A percentile compares a stretch with the other conserved stretches of the same genome.
phyloP scores from a whole-genome alignment of 352 stramenopile genomes.

The Pythium phragmiticola region DNA sequence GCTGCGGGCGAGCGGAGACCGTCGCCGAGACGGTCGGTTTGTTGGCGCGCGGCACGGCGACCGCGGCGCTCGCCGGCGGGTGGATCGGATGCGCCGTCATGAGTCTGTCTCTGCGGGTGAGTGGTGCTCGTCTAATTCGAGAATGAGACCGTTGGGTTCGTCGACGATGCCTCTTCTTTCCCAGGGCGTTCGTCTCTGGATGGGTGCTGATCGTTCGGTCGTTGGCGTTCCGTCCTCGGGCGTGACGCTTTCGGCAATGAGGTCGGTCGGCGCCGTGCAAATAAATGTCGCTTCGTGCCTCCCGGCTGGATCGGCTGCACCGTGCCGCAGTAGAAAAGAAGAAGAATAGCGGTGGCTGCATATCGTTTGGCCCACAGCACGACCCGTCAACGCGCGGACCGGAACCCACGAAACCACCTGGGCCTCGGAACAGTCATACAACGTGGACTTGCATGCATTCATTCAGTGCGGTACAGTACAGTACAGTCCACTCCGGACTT shows the following conservation, averaged over 20 bases:
- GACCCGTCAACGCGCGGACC: no score
- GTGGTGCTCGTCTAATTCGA: not conserved
- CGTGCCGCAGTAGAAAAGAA: not conserved
- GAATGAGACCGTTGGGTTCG: not conserved
- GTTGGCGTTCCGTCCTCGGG: no score
- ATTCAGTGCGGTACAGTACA: not conserved
- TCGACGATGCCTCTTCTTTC: constrained; percentile 1
- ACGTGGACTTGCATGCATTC: not conserved
- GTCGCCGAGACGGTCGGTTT: not conserved
- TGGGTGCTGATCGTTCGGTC: no score
- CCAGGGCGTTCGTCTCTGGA: no score
- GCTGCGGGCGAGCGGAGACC: not conserved
- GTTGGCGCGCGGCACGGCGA: not conserved
- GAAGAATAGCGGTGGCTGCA: not conserved
- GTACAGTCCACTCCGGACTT: not conserved
- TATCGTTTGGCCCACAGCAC: no score
- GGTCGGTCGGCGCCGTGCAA: no score
- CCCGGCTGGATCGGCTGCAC: not conserved
- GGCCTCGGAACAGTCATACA: not conserved
- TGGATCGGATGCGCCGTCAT: not conserved
- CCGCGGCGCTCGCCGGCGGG: not conserved
- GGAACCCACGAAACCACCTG: not conserved
- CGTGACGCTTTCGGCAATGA: no score
- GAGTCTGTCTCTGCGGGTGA: not conserved
- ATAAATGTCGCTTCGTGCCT: not conserved